Conservation (phyloP, 2,329 filamentous ascomycete species). For the Xylariales sp. region DNA sequence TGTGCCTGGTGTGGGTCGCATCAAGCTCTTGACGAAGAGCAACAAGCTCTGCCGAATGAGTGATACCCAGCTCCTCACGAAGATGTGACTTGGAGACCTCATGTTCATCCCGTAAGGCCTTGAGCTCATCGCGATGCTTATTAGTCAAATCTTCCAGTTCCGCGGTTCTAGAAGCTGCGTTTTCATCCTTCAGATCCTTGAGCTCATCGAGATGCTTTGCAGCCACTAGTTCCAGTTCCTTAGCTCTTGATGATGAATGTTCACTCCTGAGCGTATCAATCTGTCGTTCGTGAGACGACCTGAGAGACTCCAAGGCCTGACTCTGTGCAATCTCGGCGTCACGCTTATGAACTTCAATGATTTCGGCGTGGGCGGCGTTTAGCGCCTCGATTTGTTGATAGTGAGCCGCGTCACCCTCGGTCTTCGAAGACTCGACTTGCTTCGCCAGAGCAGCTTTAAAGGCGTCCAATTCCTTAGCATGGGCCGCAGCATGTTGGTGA, state of each 20-base stretch:
- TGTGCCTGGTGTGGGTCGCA: conserved; percentile 39
- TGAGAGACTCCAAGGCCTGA: conserved; percentile 47
- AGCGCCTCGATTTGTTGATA: conserved; percentile 48
- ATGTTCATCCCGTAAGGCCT: conserved; percentile 37
- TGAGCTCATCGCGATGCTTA: conserved; percentile 36
- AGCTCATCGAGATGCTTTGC: conserved; percentile 44
- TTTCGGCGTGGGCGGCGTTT: conserved; percentile 48
- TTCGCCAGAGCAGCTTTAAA: conserved; percentile 50
- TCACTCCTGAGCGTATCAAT: conserved; percentile 46
- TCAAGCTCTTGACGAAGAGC: conserved; percentile 36
- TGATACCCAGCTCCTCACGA: conserved; percentile 36
- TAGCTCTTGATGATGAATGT: conserved; percentile 41
- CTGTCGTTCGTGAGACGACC: conserved; percentile 46
- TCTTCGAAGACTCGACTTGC: conserved; percentile 50
- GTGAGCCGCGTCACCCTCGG: conserved; percentile 48
- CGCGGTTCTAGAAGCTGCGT: conserved; percentile 40
- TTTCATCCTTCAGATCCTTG: conserved; percentile 40
- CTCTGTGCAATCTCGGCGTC: conserved; percentile 44
- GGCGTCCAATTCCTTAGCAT: conserved; percentile 48
- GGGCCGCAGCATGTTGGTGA: conserved; percentile 46
- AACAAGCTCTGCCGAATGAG: conserved; percentile 42
- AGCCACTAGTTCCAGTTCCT: conserved; percentile 43
- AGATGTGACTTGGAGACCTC: conserved; percentile 35
- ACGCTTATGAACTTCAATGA: conserved; percentile 50
- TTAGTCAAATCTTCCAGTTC: conserved; percentile 35